Evolutionary conservation across 768 basidiomycete genomes (phyloP).

Genomic region (Pseudohyphozyma bogoriensis): DNA sequence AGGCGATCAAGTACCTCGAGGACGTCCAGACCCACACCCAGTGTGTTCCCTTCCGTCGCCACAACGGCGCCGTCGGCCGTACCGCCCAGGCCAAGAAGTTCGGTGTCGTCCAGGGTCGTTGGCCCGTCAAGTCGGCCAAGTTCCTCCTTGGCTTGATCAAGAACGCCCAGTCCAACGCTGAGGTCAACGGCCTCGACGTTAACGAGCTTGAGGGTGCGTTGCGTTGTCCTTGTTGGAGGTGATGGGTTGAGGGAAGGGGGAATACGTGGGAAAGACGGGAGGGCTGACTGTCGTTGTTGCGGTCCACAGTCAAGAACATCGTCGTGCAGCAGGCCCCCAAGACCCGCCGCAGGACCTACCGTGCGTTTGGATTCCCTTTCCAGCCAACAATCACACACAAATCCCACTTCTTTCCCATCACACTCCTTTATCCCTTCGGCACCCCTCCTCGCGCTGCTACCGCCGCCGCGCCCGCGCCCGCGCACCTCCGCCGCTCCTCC

Average conservation of each 20-base stretch:
- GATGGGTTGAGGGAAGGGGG: neutral
- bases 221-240: neutral
- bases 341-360: conserved; percentile 84
- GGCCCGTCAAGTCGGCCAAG: conserved; percentile 98
- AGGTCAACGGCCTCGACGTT: conserved; percentile 86
- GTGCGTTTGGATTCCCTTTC: no score
- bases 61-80: conserved; percentile 68
- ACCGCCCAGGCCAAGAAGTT: conserved; percentile 34
- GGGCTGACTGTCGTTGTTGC: neutral
- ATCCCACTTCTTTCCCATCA: neutral
- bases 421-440: no score
- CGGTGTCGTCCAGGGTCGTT: conserved; percentile 57
- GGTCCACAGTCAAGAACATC: conserved; percentile 67
- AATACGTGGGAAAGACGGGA: neutral
- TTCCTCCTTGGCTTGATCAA: conserved; percentile 90
- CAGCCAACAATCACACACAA: conserved; percentile 39
- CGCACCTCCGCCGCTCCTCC: no score
- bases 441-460: no score
- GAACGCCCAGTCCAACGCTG: conserved; percentile 98
- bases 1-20: conserved; percentile 87
- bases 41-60: conserved; percentile 90
- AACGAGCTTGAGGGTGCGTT: conserved; percentile 62
- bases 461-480: no score
- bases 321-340: conserved; percentile 92
- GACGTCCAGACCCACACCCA: conserved; percentile 96